Evolutionary conservation across 148 eudicot genomes (phyloP), one percentile per base, ranked within the genome.

Genomic region (Heliosperma pusillum): DNA sequence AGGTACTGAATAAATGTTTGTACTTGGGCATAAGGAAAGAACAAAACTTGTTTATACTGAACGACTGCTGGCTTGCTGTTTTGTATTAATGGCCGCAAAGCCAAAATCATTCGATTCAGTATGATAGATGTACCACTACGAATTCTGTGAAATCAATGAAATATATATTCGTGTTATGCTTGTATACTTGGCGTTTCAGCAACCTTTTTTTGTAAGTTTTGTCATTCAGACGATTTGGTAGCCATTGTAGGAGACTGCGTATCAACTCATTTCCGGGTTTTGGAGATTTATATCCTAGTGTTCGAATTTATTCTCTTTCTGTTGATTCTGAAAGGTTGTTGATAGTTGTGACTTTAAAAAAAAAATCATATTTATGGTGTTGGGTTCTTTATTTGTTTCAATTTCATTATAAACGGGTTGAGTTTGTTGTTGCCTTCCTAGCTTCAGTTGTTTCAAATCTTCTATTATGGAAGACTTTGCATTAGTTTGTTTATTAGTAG

Each of bases 1-100:
- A 16, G 22, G 5, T 24, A 56, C 72, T 70, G 65, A 80, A 80
- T 80, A 71, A 75, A 33, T 42, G 55, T 60, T 27, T 60, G 70
- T 64, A 79, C 63, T 69, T 52, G 19, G 30, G 12, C 19, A 22
- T 17, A 17, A 66, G 30, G 25, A n/a, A 12, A 16, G 71, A 66
- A 73, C 77, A 61, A 15, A 24, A 52, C 27, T 21, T 56, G 33
- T 58, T 50, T 19, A 55, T 71, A 73, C 3, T 42, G 73, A 27
- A 4, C 11, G 44, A 57, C 21, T 9, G 62, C 22, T 44, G 40
- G 40, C 61, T 30, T 42, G 62, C 50, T 61, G 64, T 22, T 44
- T 19, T 24, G 15, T 55, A 30, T 7, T 71, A 21, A 26, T 42
- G 65, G 36, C 12, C 25, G 77, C 44, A 63, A 19, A 17, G 22